Percentiles rank a stretch among this genome's conserved stretches.
These are phyloP conservation scores for Fonsecaea monophora DNA, from an alignment of 2,329 filamentous ascomycete species.

Conservation along the genomic window DNA sequence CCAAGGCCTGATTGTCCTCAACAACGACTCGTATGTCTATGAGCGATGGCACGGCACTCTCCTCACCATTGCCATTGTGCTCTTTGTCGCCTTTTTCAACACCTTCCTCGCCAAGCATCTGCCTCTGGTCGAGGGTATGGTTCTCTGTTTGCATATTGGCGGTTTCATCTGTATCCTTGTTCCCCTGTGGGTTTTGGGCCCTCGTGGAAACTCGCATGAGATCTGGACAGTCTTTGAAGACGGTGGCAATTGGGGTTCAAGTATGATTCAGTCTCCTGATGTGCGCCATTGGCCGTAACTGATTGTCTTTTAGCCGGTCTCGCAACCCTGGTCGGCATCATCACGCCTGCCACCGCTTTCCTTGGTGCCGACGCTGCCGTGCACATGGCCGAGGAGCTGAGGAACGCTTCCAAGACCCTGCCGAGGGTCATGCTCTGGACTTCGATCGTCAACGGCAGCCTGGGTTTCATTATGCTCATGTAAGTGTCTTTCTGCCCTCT, in stretches of 20 bases:
- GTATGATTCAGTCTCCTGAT: conserved; percentile 1
- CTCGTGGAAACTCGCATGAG: conserved; percentile 47
- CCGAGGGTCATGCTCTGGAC: conserved; percentile 48
- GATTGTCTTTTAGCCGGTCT: conserved; percentile 44
- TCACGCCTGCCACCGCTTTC: conserved; percentile 50
- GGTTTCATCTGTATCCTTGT: conserved; percentile 46
- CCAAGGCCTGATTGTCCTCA: conserved; percentile 45
- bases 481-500: background rate
- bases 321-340: conserved; percentile 51
- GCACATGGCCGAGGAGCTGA: conserved; percentile 47
- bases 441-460: conserved; percentile 46
- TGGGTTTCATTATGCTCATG: conserved; percentile 48
- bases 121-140: conserved; percentile 45
- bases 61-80: conserved; percentile 41
- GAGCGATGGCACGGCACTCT: conserved; percentile 45
- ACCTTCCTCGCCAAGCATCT: conserved; percentile 42
- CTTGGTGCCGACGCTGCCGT: conserved; percentile 53
- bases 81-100: conserved; percentile 43
- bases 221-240: conserved; percentile 57
- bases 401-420: conserved; percentile 47
- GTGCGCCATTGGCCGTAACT: background rate
- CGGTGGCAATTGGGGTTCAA: conserved; percentile 49
- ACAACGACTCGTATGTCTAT: conserved; percentile 40
- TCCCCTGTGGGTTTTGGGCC: conserved; percentile 43
- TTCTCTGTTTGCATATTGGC: conserved; percentile 46